Percentiles rank a stretch among this genome's conserved stretches.
These are phyloP conservation scores for Dillenia suffruticosa DNA, from an alignment of 164 flowering plant species.

Conservation along the genomic window DNA sequence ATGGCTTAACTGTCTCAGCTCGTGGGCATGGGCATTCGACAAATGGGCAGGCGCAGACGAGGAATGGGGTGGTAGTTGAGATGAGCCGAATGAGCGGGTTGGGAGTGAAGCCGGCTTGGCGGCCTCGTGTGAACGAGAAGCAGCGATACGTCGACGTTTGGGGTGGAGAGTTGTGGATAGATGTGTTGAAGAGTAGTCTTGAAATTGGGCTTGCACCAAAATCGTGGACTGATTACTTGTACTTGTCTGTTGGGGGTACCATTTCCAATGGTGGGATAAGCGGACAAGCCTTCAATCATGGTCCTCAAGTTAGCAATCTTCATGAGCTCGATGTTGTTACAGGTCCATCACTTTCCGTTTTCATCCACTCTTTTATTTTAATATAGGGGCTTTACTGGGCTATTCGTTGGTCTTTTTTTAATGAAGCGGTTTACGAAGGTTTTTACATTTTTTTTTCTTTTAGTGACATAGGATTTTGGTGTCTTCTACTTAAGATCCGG, in stretches of 20 bases:
- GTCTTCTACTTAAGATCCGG: no score
- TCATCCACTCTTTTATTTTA: not conserved
- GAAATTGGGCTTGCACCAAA: conserved; percentile 73
- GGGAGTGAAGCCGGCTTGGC: conserved; percentile 4
- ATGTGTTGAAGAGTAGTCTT: conserved; percentile 58
- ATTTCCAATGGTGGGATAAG: conserved; percentile 95
- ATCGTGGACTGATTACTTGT: conserved; percentile 98
- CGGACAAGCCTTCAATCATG: conserved; percentile 92
- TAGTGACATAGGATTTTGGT: no score
- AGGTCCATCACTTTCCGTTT: conserved; percentile 32
- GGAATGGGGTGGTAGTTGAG: conserved; percentile 63
- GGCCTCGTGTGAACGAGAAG: conserved; percentile 20
- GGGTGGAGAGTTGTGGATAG: conserved; percentile 98
- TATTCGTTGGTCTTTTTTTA: not conserved
- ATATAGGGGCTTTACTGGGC: not conserved
- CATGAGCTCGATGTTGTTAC: conserved; percentile 85
- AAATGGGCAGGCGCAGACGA: conserved; percentile 79
- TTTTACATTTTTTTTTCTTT: not conserved
- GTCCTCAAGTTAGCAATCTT: conserved; percentile 94
- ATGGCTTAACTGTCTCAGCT: conserved; percentile 66
- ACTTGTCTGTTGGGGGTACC: conserved; percentile 90
- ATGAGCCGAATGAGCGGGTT: conserved; percentile 34
- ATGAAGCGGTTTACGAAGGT: no score
- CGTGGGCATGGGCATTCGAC: conserved; percentile 94
- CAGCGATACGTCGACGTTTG: conserved; percentile 68